Evolutionary conservation across 352 stramenopile genomes (phyloP).

Genomic region (Globisporangium okanoganense): DNA sequence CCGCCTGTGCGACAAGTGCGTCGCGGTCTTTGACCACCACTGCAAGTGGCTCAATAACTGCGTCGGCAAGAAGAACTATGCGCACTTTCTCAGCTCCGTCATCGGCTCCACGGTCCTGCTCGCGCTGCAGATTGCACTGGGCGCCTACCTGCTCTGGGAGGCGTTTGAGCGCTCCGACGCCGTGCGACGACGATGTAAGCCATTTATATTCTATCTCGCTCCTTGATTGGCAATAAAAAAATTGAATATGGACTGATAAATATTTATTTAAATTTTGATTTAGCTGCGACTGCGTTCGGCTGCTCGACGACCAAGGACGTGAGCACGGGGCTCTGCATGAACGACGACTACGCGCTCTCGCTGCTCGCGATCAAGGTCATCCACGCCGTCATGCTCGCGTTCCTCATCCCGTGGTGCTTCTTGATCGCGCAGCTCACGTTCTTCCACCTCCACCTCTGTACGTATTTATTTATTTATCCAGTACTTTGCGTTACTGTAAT

Average conservation of each 20-base stretch:
- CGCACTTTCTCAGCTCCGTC: constrained; percentile 75
- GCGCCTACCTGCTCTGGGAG: constrained; percentile 51
- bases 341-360: constrained; percentile 52
- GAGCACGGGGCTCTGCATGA: constrained; percentile 39
- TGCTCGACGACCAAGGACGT: constrained; percentile 46
- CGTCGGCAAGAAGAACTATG: constrained; percentile 88
- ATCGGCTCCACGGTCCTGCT: constrained; percentile 59
- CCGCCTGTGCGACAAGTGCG: constrained; percentile 96
- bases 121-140: constrained; percentile 64
- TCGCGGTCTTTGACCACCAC: constrained; percentile 96
- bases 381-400: constrained; percentile 57
- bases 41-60: constrained; percentile 98
- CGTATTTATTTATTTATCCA: constrained; percentile 13
- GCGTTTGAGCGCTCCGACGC: constrained; percentile 16
- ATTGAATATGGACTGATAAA: background rate
- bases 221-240: background rate
- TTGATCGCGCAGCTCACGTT: constrained; percentile 74
- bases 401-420: constrained; percentile 71
- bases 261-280: background rate
- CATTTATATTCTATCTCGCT: background rate
- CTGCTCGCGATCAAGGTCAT: constrained; percentile 56
- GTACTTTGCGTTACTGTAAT: background rate
- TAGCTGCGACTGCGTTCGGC: constrained; percentile 59
- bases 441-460: constrained; percentile 86
- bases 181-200: constrained; percentile 36